Evolutionary conservation across 352 stramenopile species (phyloP).

Genomic region (Phytophthora capsici): DNA sequence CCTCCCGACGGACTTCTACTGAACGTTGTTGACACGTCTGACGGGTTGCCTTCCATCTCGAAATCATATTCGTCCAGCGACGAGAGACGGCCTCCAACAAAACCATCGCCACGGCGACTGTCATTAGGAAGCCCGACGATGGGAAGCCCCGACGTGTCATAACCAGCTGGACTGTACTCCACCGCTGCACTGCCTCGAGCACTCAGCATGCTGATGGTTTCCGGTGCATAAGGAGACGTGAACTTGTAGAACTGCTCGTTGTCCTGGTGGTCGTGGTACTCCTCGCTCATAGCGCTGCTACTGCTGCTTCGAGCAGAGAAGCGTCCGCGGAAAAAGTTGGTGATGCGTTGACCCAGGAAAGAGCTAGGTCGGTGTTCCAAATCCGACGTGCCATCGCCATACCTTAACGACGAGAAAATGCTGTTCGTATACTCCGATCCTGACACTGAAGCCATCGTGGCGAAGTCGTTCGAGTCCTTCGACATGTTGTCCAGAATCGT

Average conservation of each 20-base stretch:
- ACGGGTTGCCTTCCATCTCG: constrained; percentile 36
- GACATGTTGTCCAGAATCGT: constrained; percentile 61
- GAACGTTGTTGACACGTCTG: constrained; percentile 49
- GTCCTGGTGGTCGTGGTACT: constrained; percentile 42
- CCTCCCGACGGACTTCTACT: constrained; percentile 39
- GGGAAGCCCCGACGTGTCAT: constrained; percentile 34
- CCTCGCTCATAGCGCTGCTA: constrained; percentile 46
- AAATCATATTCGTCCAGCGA: constrained; percentile 74
- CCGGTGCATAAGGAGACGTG: constrained; percentile 44
- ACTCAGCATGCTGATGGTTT: constrained; percentile 38
- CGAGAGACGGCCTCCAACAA: constrained; percentile 55
- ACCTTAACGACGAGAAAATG: constrained; percentile 60
- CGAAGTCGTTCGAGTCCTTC: constrained; percentile 44
- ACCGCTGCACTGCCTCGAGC: constrained; percentile 37
- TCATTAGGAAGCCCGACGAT: constrained; percentile 41
- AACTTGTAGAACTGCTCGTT: constrained; percentile 57
- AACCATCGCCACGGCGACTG: constrained; percentile 42
- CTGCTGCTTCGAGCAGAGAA: constrained; percentile 54
- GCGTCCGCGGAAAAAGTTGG: constrained; percentile 66
- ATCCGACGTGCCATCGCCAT: constrained; percentile 37
- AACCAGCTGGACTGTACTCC: constrained; percentile 32
- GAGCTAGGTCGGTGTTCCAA: constrained; percentile 55
- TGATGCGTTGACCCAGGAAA: constrained; percentile 56
- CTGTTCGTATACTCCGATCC: constrained; percentile 63
- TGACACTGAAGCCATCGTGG: constrained; percentile 35